Evolutionary conservation across 345 rosid genomes (phyloP).

Genomic region (Gossypium stocksii): DNA sequence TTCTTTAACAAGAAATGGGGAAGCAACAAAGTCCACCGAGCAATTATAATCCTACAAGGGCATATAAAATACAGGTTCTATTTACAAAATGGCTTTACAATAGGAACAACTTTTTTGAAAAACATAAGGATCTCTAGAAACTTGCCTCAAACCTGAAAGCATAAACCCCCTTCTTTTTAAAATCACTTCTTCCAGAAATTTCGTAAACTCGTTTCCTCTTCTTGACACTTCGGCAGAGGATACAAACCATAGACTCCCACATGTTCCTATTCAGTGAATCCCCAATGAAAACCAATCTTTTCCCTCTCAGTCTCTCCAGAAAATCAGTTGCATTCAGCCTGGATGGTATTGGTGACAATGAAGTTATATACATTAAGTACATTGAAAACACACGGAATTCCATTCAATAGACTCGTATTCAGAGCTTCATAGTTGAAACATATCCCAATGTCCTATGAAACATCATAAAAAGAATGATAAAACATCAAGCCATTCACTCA

Average conservation of each 20-base stretch:
- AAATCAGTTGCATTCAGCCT: conserved; percentile 50
- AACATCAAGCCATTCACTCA: too few relatives aligned
- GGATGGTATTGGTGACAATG: conserved; percentile 19
- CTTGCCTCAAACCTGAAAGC: conserved; percentile 84
- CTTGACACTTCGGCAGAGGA: conserved; percentile 56
- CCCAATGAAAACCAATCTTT: conserved; percentile 80
- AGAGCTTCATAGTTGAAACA: neutral
- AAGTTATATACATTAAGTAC: neutral
- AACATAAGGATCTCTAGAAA: neutral
- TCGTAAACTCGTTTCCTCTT: conserved; percentile 69
- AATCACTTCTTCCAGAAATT: conserved; percentile 65
- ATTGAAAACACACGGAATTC: neutral
- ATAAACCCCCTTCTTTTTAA: conserved; percentile 77
- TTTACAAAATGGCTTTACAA: neutral
- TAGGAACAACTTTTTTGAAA: neutral
- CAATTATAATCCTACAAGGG: conserved; percentile 73
- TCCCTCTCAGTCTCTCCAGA: conserved; percentile 54
- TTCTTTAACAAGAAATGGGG: conserved; percentile 85
- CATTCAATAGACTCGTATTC: neutral
- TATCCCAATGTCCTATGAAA: too few relatives aligned
- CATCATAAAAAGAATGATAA: too few relatives aligned
- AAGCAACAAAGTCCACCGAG: conserved; percentile 69
- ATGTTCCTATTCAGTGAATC: conserved; percentile 69
- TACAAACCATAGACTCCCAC: conserved; percentile 92
- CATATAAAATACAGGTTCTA: conserved; percentile 4